Evolutionary conservation across 805 yeast species (phyloP).

Genomic region (Wickerhamiella azymoides): DNA sequence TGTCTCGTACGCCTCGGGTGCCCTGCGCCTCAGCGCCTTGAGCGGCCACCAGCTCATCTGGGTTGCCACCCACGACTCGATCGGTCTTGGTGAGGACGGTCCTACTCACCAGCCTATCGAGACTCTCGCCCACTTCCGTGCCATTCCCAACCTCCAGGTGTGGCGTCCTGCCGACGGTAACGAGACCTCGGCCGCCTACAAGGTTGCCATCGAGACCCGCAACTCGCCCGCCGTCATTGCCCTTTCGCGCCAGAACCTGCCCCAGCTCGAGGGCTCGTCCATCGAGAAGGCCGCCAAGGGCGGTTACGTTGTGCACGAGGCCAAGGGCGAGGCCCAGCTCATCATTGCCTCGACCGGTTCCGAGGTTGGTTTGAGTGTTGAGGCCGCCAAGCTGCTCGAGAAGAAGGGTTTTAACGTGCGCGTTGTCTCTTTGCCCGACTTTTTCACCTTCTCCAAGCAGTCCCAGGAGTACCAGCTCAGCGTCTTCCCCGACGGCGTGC

Average conservation of each 20-base stretch:
- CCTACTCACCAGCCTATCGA: constrained; percentile 47
- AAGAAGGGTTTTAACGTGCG: constrained; percentile 56
- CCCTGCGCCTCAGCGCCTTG: constrained; percentile 37
- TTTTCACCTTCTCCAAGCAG: constrained; percentile 79
- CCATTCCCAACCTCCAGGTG: constrained; percentile 36
- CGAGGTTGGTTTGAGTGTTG: constrained; percentile 74
- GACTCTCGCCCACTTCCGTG: constrained; percentile 37
- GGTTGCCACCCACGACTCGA: constrained; percentile 45
- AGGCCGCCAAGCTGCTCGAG: constrained; percentile 59
- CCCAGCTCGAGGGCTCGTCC: constrained; percentile 86
- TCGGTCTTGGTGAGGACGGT: constrained; percentile 46
- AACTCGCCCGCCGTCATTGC: constrained; percentile 60
- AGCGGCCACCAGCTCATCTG: constrained; percentile 34
- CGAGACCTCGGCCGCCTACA: constrained; percentile 42
- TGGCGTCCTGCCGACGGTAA: constrained; percentile 43
- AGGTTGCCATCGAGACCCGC: constrained; percentile 41
- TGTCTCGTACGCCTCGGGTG: constrained; percentile 45
- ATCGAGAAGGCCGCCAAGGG: constrained; percentile 88
- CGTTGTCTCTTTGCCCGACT: constrained; percentile 89
- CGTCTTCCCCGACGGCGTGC: constrained; percentile 89
- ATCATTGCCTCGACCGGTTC: constrained; percentile 87
- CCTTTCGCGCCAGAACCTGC: constrained; percentile 63
- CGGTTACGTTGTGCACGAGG: constrained; percentile 66
- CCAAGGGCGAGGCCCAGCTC: constrained; percentile 43
- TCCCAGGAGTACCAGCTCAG: constrained; percentile 62